These are phyloP conservation scores for Grosmannia serpens DNA, from an alignment of 2,329 filamentous ascomycete species.

Conservation along the genomic window DNA sequence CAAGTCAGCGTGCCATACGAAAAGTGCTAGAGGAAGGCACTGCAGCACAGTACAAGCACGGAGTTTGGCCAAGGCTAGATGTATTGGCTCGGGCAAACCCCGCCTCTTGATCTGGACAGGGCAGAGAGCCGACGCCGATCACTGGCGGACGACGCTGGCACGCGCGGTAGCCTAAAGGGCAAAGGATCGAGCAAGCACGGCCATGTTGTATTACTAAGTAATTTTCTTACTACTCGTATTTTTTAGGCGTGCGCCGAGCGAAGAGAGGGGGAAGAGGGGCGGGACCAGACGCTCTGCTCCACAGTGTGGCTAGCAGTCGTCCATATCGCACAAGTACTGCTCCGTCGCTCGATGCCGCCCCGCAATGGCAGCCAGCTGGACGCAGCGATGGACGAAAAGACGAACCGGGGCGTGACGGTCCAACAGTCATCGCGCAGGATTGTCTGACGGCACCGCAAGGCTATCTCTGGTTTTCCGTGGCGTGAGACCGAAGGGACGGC, in stretches of 20 bases:
- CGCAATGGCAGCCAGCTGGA: not conserved
- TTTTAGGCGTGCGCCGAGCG: too few relatives aligned
- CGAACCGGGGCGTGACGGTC: not conserved
- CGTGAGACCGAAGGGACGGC: not conserved
- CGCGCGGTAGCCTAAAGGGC: not conserved
- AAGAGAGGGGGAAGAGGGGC: not conserved
- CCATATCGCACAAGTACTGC: not conserved
- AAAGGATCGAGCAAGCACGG: not conserved
- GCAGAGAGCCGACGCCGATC: not conserved
- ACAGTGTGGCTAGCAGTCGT: conserved; percentile 1
- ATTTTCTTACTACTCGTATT: too few relatives aligned
- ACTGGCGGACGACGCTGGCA: not conserved
- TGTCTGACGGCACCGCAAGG: not conserved
- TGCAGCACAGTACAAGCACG: not conserved
- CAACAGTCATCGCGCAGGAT: not conserved
- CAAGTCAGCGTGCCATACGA: not conserved
- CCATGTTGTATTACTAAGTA: too few relatives aligned
- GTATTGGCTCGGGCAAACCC: not conserved
- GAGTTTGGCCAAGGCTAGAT: not conserved
- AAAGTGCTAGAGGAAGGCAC: not conserved
- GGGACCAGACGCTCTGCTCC: not conserved
- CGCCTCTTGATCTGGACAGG: not conserved
- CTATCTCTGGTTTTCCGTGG: not conserved
- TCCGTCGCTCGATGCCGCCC: not conserved
- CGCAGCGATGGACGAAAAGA: not conserved